A percentile compares a stretch with the other conserved stretches of the same genome.
These are phyloP conservation scores for Pseudocercospora musae DNA, from an alignment of 2,329 filamentous ascomycete species.

Conservation along the genomic window DNA sequence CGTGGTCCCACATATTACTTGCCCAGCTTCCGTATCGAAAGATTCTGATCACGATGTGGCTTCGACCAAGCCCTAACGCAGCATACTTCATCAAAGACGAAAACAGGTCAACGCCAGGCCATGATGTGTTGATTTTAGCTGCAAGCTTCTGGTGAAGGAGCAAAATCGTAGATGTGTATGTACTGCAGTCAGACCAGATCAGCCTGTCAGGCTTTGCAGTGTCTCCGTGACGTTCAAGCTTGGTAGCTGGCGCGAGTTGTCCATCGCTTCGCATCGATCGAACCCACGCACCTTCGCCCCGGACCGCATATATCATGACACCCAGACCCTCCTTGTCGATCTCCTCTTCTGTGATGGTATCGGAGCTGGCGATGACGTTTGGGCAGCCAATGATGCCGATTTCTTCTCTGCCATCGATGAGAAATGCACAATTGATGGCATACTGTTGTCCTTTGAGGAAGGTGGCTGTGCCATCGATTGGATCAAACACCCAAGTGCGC, in stretches of 20 bases:
- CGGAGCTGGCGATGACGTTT: conserved; percentile 50
- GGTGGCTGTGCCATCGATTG: conserved; percentile 62
- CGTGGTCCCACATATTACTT: conserved; percentile 53
- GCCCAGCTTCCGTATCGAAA: conserved; percentile 26
- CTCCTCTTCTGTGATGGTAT: conserved; percentile 46
- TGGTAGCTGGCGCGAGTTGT: conserved; percentile 14
- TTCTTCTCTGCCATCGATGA: conserved; percentile 56
- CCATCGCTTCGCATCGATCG: conserved; percentile 22
- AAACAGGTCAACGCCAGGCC: conserved; percentile 52
- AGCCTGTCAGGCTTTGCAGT: conserved; percentile 31
- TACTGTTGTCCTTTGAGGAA: conserved; percentile 62
- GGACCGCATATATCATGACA: conserved; percentile 47
- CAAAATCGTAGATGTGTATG: conserved; percentile 40
- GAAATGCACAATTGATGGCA: conserved; percentile 57
- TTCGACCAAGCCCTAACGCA: conserved; percentile 22
- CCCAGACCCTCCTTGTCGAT: conserved; percentile 49
- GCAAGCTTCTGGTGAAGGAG: conserved; percentile 40
- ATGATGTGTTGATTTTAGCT: conserved; percentile 40
- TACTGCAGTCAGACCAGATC: conserved; percentile 47
- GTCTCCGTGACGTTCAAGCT: conserved; percentile 24
- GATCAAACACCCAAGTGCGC: conserved; percentile 61
- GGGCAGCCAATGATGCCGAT: conserved; percentile 62
- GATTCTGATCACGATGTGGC: conserved; percentile 23
- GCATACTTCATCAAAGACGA: conserved; percentile 49
- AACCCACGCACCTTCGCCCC: conserved; percentile 45